These are phyloP conservation scores for Suhomyces pyralidae DNA, from an alignment of 805 yeast genomes.

Conservation along the genomic window DNA sequence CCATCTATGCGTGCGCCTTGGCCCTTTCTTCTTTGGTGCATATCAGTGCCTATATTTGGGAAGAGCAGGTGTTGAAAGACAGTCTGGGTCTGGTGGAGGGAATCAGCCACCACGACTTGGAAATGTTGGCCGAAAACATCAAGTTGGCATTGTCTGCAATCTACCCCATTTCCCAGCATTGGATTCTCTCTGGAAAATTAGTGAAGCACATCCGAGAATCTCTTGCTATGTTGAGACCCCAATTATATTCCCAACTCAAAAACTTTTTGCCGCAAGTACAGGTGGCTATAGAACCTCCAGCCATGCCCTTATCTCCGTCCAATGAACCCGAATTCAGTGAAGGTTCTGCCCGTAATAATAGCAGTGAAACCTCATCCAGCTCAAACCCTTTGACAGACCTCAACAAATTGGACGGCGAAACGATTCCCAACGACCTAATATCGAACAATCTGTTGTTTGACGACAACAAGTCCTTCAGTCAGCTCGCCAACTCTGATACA, in stretches of 20 bases:
- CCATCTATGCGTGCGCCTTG: slow-evolving; percentile 50
- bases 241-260: slow-evolving; percentile 36
- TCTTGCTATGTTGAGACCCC: slow-evolving; percentile 40
- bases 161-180: slow-evolving; percentile 48
- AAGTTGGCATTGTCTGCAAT: slow-evolving; percentile 49
- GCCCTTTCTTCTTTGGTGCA: slow-evolving; percentile 54
- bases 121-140: slow-evolving; percentile 46
- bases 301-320: background rate
- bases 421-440: background rate
- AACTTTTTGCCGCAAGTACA: slow-evolving; percentile 23
- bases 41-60: slow-evolving; percentile 53
- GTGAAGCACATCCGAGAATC: slow-evolving; percentile 48
- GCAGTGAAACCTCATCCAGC: background rate
- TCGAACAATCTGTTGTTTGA: background rate
- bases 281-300: slow-evolving; percentile 4
- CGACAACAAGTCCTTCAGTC: background rate
- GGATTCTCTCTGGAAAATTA: slow-evolving; percentile 48
- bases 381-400: background rate
- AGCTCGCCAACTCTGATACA: slow-evolving; percentile 35
- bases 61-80: slow-evolving; percentile 33
- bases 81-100: background rate
- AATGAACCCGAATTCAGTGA: background rate
- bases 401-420: background rate
- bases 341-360: background rate
- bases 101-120: slow-evolving; percentile 23